Evolutionary conservation across 805 yeast genomes (phyloP).

Genomic region (Nakazawaea anatomiae): DNA sequence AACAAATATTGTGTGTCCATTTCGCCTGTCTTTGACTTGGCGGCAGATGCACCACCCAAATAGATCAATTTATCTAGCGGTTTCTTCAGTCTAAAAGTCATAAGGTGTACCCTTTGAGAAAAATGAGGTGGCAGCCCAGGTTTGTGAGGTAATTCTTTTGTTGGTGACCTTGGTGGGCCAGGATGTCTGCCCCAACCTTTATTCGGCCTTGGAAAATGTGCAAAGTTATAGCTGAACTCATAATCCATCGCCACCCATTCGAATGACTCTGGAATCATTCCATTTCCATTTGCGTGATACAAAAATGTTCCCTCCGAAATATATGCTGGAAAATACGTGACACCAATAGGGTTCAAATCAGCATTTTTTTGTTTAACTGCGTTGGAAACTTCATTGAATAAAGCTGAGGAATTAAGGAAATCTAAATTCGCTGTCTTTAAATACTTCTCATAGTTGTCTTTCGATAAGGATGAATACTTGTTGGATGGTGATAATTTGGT

Average conservation of each 20-base stretch:
- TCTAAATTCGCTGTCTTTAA: slow-evolving; percentile 26
- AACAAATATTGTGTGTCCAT: slow-evolving; percentile 52
- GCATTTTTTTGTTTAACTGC: slow-evolving; percentile 47
- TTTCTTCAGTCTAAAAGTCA: slow-evolving; percentile 38
- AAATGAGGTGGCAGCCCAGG: neutral
- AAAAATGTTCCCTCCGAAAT: slow-evolving; percentile 54
- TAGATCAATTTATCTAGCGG: slow-evolving; percentile 45
- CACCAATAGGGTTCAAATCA: slow-evolving; percentile 50
- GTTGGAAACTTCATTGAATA: slow-evolving; percentile 49
- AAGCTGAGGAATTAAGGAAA: slow-evolving; percentile 42
- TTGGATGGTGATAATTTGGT: neutral
- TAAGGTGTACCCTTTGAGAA: slow-evolving; percentile 12
- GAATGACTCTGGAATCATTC: slow-evolving; percentile 34
- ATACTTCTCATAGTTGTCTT: slow-evolving; percentile 18
- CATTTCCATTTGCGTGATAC: slow-evolving; percentile 44
- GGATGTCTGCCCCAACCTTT: slow-evolving; percentile 1
- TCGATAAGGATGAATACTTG: neutral
- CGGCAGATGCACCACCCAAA: slow-evolving; percentile 69
- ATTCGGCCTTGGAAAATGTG: slow-evolving; percentile 17
- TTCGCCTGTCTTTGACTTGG: slow-evolving; percentile 49
- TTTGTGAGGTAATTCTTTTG: neutral
- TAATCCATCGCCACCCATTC: slow-evolving; percentile 66
- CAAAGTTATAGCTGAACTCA: slow-evolving; percentile 52
- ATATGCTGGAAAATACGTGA: slow-evolving; percentile 53
- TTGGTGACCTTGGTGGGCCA: slow-evolving; percentile 8